phyloP scores from a whole-genome alignment of 257 asterid genomes.

The Perilla frutescens region DNA sequence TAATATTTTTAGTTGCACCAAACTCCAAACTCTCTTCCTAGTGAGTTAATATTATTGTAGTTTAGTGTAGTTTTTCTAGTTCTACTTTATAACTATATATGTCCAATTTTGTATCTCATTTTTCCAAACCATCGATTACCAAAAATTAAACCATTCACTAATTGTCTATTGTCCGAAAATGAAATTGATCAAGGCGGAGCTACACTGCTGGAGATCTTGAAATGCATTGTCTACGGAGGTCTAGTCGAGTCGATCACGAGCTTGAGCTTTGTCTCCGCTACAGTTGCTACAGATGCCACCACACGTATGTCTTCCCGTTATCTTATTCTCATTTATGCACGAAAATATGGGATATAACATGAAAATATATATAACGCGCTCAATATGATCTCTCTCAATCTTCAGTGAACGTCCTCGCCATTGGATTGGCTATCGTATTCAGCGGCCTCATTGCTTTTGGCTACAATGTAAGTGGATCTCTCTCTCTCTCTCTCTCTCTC shows the following conservation, averaged over 20 bases:
- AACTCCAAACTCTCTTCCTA: too few relatives aligned
- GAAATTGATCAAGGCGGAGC: too few relatives aligned
- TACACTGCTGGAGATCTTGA: slow-evolving; percentile 49
- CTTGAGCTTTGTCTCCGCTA: slow-evolving; percentile 69
- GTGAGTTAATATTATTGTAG: too few relatives aligned
- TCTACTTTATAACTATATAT: too few relatives aligned
- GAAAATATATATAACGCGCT: not conserved
- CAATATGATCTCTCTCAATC: not conserved
- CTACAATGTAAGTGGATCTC: slow-evolving; percentile 40
- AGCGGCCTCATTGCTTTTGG: slow-evolving; percentile 53
- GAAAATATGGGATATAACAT: not conserved
- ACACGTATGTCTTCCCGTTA: slow-evolving; percentile 46
- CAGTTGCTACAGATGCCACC: slow-evolving; percentile 67
- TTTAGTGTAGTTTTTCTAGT: too few relatives aligned
- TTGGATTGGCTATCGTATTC: slow-evolving; percentile 68
- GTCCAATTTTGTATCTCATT: too few relatives aligned
- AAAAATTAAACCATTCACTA: too few relatives aligned
- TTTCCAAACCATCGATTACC: too few relatives aligned
- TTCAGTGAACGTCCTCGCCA: slow-evolving; percentile 60
- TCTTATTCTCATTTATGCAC: too few relatives aligned
- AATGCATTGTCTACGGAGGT: slow-evolving; percentile 74
- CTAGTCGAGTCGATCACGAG: slow-evolving; percentile 60
- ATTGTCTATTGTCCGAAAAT: too few relatives aligned
- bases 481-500: too few relatives aligned
- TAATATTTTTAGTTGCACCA: too few relatives aligned